phyloP scores from a whole-genome alignment of 192 early-diverging fungal species.

The Coemansia guatemalensis region DNA sequence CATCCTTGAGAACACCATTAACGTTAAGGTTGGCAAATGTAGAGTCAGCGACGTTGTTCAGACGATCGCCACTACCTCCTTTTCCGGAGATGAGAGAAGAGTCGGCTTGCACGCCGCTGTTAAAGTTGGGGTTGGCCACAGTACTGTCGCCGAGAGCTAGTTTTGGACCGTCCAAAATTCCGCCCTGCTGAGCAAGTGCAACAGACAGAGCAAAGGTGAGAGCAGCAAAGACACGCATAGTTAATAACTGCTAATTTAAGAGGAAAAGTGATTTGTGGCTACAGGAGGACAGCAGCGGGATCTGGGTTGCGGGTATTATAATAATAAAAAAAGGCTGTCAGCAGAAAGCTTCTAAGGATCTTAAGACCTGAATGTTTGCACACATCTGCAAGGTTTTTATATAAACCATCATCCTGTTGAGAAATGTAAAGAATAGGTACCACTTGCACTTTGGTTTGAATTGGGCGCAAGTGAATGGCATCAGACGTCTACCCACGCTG shows the following conservation, averaged over 20 bases:
- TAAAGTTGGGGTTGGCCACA: constrained; percentile 46
- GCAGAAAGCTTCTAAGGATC: no score
- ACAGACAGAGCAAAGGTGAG: constrained; percentile 31
- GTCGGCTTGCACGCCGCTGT: constrained; percentile 49
- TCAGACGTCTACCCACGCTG: not conserved
- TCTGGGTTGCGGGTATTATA: no score
- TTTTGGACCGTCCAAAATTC: constrained; percentile 32
- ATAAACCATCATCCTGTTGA: no score
- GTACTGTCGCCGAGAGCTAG: constrained; percentile 34
- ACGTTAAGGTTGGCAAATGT: constrained; percentile 43
- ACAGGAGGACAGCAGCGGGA: no score
- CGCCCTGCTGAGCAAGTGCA: constrained; percentile 31
- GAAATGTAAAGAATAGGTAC: no score
- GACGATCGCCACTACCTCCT: constrained; percentile 4
- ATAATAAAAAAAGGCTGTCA: no score
- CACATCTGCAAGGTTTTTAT: no score
- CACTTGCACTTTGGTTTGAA: no score
- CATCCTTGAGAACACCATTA: constrained; percentile 47
- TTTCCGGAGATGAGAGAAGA: constrained; percentile 29
- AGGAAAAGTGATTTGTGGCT: no score
- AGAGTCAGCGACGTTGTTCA: constrained; percentile 44
- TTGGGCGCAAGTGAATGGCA: no score
- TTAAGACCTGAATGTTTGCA: no score
- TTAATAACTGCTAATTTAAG: not conserved
- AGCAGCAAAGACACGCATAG: constrained; percentile 45